Base-by-base conservation (phyloP, 805 yeast genomes). In the Candida sakaeoensis region DNA sequence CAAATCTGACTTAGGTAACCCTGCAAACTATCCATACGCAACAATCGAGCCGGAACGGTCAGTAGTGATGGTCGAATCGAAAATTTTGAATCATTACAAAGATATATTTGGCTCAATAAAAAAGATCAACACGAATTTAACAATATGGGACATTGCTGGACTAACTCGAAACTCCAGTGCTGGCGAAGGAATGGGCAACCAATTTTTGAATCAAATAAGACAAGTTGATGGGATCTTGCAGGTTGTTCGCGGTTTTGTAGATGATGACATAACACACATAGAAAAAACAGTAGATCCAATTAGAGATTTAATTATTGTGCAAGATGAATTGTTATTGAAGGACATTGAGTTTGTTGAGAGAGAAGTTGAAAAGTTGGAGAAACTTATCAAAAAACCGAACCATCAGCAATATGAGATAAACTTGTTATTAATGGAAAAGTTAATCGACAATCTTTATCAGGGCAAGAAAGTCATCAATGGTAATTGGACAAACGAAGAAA, bases 141-240 rank as follows among this genome's bases (percentile, higher is more conserved):
- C 79, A 27, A 68, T 82, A 10, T 79, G 70, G 45, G 89, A 82
- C 54, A 82, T 82, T 48, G 87, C 87, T 3, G 87, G 89, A 7
- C 68, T 82, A 33, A 80, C 82, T 14, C 66, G 79, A 47, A 83
- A 84, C 47, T 79, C 84, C 8, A 49, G 43, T 57, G 68, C 77
- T 15, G 87, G 87, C 33, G 83, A 79, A 44, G 89, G 89, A 4
- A 65, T 82, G 40, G 89, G 89, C n/a, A 82, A 82, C 61, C 79
- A 82, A 33, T 82, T 82, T 61, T 66, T 82, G 50, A 72, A 79
- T 38, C 81, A 82, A 51, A 82, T 82, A 41, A 61, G 88, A 34
- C 78, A 81, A 10, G 88, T 82, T 19, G 89, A 82, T 56, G 87
- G 85, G 15, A 68, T 82, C 31, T 79, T 77, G 55, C 88, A 82